These are phyloP conservation scores for Adansonia rubrostipa DNA, from an alignment of 441 rosid genomes.

Conservation along the genomic window DNA sequence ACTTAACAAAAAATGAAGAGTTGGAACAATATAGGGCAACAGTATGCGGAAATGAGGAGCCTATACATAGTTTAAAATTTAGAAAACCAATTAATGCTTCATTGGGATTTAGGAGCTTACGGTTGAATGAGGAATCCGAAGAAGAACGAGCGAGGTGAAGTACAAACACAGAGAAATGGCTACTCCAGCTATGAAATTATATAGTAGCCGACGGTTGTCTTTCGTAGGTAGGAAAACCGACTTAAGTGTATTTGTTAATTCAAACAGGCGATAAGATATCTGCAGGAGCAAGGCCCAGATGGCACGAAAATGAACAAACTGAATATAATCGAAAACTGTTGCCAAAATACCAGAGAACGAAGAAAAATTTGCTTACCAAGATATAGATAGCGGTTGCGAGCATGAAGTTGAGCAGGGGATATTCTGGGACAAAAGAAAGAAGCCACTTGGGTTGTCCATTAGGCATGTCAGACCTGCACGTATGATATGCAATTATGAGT, in stretches of 20 bases:
- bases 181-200: constrained; percentile 65
- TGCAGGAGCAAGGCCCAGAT: constrained; percentile 37
- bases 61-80: neutral
- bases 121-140: constrained; percentile 69
- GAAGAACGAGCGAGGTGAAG: constrained; percentile 63
- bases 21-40: too few species aligned
- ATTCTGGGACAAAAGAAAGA: constrained; percentile 86
- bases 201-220: constrained; percentile 64
- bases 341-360: neutral
- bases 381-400: constrained; percentile 87
- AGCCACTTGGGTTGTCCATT: constrained; percentile 99
- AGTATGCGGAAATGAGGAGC: neutral
- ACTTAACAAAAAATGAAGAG: too few species aligned
- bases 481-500: constrained; percentile 13
- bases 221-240: constrained; percentile 75
- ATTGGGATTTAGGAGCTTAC: constrained; percentile 42
- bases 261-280: constrained; percentile 83
- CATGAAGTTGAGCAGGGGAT: constrained; percentile 95
- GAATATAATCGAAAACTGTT: neutral
- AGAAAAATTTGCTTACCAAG: constrained; percentile 55
- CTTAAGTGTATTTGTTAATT: constrained; percentile 78
- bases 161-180: constrained; percentile 63
- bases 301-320: constrained; percentile 12
- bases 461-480: constrained; percentile 74
- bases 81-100: neutral